Conservation (phyloP, 1,284 basidiomycete genomes). For the Golubevia pallescens region DNA sequence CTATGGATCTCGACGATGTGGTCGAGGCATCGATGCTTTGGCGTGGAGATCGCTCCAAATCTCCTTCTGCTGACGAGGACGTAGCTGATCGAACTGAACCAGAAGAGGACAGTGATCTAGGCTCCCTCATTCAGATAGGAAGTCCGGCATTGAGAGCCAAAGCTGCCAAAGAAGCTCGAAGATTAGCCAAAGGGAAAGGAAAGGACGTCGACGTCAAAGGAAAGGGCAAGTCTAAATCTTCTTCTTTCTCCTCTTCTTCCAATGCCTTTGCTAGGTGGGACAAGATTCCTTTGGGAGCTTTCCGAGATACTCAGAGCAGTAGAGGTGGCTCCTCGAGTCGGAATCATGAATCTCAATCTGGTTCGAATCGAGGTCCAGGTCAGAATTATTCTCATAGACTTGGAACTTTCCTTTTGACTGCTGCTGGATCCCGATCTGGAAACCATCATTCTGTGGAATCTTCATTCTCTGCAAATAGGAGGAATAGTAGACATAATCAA, state of each 20-base stretch:
- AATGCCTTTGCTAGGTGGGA: conserved; percentile 57
- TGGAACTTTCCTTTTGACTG: background rate
- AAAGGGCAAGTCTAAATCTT: background rate
- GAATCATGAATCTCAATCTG: too few relatives aligned
- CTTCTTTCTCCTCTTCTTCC: conserved; percentile 2
- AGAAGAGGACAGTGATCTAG: conserved; percentile 2
- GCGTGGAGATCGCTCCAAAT: conserved; percentile 31
- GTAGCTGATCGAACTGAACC: conserved; percentile 11
- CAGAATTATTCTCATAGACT: too few relatives aligned
- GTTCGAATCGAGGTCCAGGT: too few relatives aligned
- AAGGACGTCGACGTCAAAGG: background rate
- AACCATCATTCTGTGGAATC: background rate
- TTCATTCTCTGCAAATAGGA: background rate
- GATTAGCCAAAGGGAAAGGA: background rate
- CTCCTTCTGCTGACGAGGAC: conserved; percentile 23
- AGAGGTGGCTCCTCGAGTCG: too few relatives aligned
- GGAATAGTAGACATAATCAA: background rate
- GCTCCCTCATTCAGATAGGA: background rate
- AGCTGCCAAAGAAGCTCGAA: background rate
- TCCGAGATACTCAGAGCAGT: conserved; percentile 26
- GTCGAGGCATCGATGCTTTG: conserved; percentile 50
- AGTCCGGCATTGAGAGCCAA: background rate
- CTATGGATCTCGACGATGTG: conserved; percentile 59
- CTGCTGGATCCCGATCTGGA: background rate
- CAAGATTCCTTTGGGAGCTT: conserved; percentile 58